Conservation (phyloP, 768 basidiomycete species). For the Rhodotorula taiwanensis region DNA sequence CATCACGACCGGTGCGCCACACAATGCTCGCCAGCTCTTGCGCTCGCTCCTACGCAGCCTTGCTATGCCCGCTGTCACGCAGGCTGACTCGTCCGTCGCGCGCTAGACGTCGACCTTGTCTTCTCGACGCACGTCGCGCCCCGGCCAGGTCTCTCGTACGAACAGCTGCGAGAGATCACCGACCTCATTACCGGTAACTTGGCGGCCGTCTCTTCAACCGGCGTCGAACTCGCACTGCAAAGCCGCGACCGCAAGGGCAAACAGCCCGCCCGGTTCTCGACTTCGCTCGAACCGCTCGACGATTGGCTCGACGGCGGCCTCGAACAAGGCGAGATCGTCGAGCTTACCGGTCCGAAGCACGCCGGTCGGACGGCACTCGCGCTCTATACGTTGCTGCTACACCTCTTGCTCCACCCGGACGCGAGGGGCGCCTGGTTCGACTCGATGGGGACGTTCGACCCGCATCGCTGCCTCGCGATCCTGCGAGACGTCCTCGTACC, state of each 20-base stretch:
- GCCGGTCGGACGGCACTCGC: constrained; percentile 10
- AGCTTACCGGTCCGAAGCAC: neutral
- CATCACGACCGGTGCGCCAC: too few species aligned
- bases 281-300: constrained; percentile 7
- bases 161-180: too few species aligned
- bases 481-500: constrained; percentile 20
- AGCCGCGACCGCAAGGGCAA: neutral
- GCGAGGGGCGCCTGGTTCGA: constrained; percentile 16
- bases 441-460: constrained; percentile 17
- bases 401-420: constrained; percentile 1
- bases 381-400: constrained; percentile 4
- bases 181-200: too few species aligned
- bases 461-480: constrained; percentile 15
- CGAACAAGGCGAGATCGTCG: constrained; percentile 5
- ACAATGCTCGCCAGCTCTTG: too few species aligned
- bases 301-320: constrained; percentile 12
- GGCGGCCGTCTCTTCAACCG: too few species aligned
- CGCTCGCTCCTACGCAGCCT: too few species aligned
- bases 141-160: too few species aligned
- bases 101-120: too few species aligned
- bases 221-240: too few species aligned
- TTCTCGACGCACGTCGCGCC: too few species aligned
- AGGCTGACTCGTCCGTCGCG: too few species aligned
- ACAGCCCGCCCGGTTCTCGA: neutral
- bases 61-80: too few species aligned